phyloP scores from a whole-genome alignment of 805 yeast species.

The Teunomyces tritomae region DNA sequence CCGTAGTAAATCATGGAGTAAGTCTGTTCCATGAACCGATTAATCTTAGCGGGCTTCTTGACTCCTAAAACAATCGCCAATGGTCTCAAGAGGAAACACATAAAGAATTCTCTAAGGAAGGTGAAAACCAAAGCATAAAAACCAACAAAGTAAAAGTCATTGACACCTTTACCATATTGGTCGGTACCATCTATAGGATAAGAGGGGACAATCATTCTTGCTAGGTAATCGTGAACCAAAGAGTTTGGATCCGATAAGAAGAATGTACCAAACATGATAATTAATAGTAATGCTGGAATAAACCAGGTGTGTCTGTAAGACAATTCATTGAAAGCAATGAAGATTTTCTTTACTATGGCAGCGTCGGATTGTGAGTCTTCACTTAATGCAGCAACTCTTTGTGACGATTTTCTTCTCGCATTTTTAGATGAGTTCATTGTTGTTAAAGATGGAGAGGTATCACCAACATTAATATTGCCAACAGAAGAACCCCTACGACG shows the following conservation, averaged over 20 bases:
- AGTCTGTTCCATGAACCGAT: constrained; percentile 90
- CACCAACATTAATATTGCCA: constrained; percentile 75
- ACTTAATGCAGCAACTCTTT: constrained; percentile 31
- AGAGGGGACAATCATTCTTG: constrained; percentile 61
- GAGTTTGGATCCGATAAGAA: constrained; percentile 57
- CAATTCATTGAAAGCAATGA: constrained; percentile 58
- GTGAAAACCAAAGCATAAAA: constrained; percentile 86
- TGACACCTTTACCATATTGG: constrained; percentile 82
- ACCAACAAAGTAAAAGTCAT: constrained; percentile 76
- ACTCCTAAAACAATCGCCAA: constrained; percentile 57
- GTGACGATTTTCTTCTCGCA: constrained; percentile 32
- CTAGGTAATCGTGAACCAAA: constrained; percentile 53
- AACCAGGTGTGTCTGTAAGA: constrained; percentile 69
- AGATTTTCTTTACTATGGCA: constrained; percentile 56
- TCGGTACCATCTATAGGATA: constrained; percentile 61
- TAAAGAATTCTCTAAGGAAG: constrained; percentile 82
- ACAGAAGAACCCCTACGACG: constrained; percentile 64
- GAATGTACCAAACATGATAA: constrained; percentile 42
- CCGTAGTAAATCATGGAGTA: constrained; percentile 83
- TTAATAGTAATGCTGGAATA: constrained; percentile 53
- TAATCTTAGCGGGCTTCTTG: constrained; percentile 52
- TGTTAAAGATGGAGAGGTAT: constrained; percentile 64
- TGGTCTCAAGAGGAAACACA: constrained; percentile 80
- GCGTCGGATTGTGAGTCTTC: constrained; percentile 36
- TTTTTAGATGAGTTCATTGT: constrained; percentile 56